Base-by-base conservation (phyloP, 2,329 filamentous ascomycete species). In the Dothistroma septosporum region DNA sequence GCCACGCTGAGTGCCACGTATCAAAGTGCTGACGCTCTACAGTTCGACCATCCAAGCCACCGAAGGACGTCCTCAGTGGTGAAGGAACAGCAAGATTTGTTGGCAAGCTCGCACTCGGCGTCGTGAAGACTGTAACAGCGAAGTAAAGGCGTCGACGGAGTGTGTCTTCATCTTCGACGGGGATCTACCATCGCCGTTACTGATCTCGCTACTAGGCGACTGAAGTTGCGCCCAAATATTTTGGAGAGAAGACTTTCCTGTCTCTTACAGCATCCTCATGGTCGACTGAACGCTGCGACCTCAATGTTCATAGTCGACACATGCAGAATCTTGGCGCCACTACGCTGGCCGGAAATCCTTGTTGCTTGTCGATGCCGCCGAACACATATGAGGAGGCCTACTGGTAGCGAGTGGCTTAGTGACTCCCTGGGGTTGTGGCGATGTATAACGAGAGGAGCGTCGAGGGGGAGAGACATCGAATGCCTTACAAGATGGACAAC, bases 101-200 rank as follows among this genome's bases (percentile, higher is more conserved):
- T 12, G 52, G 53, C 28, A 60, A 60, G 44, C 22, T 60, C 32
- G 58, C 58, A 5, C 37, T 60, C 19, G 58, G 58, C n/a, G 53
- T 60, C 11, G 50, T 60, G 16, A 60, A 60, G 32, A 53, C 24
- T 35, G 50, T 31, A 7, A 32, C 24, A 4, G 31, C 24, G 50
- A 35, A 31, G 50, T 53, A 12, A 53, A 53, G 21, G 14, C 14
- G 41, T n/a, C n/a, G 14, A 19, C 16, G 14, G n/a, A 16, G 41
- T 44, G 19, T 44, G 41, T 44, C 41, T 9, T n/a, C 14, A 44
- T 8, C 9, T n/a, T n/a, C 41, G n/a, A 19, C 14, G 4, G 8
- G 2, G 14, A 44, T 19, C 16, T n/a, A 4, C n/a, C 14, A n/a
- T 3, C 4, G 14, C 8, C 14, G 16, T n/a, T 44, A 19, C 14